These are phyloP conservation scores for Simplicillium sp. DNA, from an alignment of 2,329 filamentous ascomycete genomes.

Conservation along the genomic window DNA sequence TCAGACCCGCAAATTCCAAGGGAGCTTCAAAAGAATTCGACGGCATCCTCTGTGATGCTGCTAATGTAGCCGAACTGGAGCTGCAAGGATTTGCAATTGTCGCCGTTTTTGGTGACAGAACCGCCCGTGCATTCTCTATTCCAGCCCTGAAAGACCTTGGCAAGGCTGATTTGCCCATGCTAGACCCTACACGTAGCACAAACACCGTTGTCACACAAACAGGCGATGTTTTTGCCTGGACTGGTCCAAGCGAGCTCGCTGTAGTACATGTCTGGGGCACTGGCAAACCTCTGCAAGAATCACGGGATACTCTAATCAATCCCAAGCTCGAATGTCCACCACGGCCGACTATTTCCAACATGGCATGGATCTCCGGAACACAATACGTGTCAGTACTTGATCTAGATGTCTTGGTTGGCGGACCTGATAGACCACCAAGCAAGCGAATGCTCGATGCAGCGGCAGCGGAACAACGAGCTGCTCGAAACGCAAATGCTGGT, in stretches of 20 bases:
- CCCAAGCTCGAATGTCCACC: constrained; percentile 63
- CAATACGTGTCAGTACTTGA: constrained; percentile 83
- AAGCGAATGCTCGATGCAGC: constrained; percentile 81
- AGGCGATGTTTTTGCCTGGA: constrained; percentile 82
- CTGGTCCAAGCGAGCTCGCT: constrained; percentile 75
- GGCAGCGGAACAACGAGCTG: constrained; percentile 61
- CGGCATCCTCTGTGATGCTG: constrained; percentile 70
- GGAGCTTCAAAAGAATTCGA: constrained; percentile 91
- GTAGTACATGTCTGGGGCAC: constrained; percentile 79
- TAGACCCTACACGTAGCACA: constrained; percentile 65
- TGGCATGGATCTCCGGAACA: constrained; percentile 95
- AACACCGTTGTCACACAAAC: constrained; percentile 64
- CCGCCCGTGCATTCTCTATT: constrained; percentile 72
- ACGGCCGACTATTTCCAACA: constrained; percentile 84
- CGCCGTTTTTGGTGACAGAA: constrained; percentile 76
- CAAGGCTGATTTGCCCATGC: constrained; percentile 52
- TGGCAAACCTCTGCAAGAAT: constrained; percentile 52
- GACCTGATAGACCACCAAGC: constrained; percentile 76
- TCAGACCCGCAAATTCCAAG: constrained; percentile 75
- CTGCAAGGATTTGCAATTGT: constrained; percentile 71
- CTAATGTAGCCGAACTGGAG: constrained; percentile 65
- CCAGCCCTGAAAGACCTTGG: constrained; percentile 81
- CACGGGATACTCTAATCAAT: constrained; percentile 70
- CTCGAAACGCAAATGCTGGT: constrained; percentile 22
- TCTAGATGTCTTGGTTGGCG: constrained; percentile 83